phyloP scores from a whole-genome alignment of 78 protist genomes.

The Chrysochromulina parva region DNA sequence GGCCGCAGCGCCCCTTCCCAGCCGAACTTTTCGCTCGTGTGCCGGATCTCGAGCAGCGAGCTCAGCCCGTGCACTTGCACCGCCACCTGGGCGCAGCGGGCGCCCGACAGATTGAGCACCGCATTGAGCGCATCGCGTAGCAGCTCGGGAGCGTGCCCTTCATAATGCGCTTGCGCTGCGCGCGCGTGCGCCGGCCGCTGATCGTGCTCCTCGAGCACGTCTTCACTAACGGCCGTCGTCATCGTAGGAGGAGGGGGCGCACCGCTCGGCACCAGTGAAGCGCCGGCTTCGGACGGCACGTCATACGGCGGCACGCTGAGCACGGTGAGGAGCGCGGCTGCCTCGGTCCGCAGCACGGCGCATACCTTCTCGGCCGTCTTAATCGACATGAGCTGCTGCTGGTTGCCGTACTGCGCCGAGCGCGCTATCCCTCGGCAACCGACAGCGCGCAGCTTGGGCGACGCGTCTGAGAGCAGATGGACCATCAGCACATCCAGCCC shows the following conservation, averaged over 20 bases:
- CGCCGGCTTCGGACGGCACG: background rate
- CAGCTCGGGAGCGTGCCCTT: background rate
- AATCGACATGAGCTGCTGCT: no score
- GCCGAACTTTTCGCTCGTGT: background rate
- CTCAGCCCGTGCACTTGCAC: background rate
- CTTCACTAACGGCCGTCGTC: no score
- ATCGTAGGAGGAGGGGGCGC: no score
- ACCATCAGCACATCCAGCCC: no score
- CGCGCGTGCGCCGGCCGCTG: background rate
- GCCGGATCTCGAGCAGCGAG: background rate
- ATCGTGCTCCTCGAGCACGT: background rate
- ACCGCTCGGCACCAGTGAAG: no score
- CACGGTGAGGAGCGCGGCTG: background rate
- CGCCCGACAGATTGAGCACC: background rate
- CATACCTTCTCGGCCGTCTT: no score
- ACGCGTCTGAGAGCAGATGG: no score
- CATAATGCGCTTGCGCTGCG: no score
- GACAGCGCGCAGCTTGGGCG: no score
- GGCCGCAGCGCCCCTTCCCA: no score
- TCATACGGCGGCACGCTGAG: background rate
- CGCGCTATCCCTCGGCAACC: no score
- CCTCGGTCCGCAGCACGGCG: background rate
- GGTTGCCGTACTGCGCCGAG: no score
- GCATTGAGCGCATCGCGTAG: background rate
- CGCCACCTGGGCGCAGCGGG: background rate